Evolutionary conservation across 805 yeast genomes (phyloP).

Genomic region (Yarrowia sp.): DNA sequence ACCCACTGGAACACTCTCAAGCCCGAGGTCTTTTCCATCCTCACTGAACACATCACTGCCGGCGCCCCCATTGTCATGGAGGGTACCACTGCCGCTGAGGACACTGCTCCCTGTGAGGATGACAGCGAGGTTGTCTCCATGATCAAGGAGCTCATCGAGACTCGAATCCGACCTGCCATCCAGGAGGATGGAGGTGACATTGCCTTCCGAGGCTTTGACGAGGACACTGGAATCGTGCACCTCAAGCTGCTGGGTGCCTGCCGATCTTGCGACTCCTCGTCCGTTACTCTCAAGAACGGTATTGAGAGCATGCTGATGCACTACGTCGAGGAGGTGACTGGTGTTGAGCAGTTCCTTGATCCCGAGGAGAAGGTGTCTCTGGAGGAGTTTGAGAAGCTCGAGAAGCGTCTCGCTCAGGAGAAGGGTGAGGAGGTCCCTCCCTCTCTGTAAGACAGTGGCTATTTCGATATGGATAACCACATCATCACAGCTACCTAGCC

Average conservation of each 20-base stretch:
- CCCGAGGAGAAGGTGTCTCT: conserved; percentile 72
- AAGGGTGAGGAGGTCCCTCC: conserved; percentile 31
- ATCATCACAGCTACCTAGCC: too few species aligned
- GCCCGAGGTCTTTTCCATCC: conserved; percentile 53
- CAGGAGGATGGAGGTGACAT: conserved; percentile 99
- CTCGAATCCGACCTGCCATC: conserved; percentile 94
- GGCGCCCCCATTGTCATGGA: conserved; percentile 52
- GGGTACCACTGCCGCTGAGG: conserved; percentile 38
- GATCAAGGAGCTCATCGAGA: conserved; percentile 88
- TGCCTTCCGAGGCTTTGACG: conserved; percentile 80
- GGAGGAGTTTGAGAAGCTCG: conserved; percentile 81
- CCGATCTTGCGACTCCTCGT: conserved; percentile 84
- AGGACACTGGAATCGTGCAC: conserved; percentile 80
- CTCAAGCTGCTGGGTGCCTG: conserved; percentile 94
- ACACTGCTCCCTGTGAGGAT: conserved; percentile 53
- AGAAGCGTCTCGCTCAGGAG: conserved; percentile 48
- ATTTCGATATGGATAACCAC: too few species aligned
- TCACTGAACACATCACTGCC: conserved; percentile 46
- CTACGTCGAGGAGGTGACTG: conserved; percentile 90
- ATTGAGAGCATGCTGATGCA: conserved; percentile 97
- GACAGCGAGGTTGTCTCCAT: conserved; percentile 79
- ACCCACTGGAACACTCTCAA: conserved; percentile 70
- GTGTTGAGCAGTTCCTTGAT: conserved; percentile 83
- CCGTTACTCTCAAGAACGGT: conserved; percentile 90
- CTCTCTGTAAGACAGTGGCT: neutral